These are phyloP conservation scores for Isoetes engelmannii DNA, from an alignment of 83 land plant species.

Conservation along the genomic window DNA sequence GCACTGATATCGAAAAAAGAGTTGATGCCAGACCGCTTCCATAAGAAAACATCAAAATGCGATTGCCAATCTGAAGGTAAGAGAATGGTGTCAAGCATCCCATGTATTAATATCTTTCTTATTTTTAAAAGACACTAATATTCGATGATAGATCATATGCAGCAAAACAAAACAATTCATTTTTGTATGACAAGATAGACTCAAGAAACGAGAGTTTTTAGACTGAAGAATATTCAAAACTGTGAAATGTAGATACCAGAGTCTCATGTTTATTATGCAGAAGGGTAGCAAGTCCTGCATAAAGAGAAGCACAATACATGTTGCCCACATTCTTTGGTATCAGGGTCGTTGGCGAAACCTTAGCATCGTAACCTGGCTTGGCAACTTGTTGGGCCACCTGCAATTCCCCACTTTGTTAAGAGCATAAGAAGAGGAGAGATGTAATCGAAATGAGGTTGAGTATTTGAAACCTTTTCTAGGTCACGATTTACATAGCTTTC, in stretches of 20 bases:
- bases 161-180: neutral
- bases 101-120: neutral
- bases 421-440: neutral
- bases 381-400: conserved; percentile 80
- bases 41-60: conserved; percentile 86
- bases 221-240: neutral
- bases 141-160: neutral
- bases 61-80: conserved; percentile 53
- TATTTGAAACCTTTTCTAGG: conserved; percentile 77
- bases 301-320: conserved; percentile 96
- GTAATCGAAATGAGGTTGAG: neutral
- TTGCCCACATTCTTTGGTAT: conserved; percentile 95
- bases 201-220: neutral
- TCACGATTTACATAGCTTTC: conserved; percentile 87
- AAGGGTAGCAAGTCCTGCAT: conserved; percentile 82
- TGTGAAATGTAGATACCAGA: conserved; percentile 45
- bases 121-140: neutral
- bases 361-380: conserved; percentile 72
- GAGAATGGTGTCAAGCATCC: neutral
- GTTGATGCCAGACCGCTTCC: conserved; percentile 96
- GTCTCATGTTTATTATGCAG: conserved; percentile 56
- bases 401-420: neutral
- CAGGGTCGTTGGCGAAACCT: conserved; percentile 78
- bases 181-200: neutral
- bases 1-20: conserved; percentile 64